These are phyloP conservation scores for Acacia pycnantha DNA, from an alignment of 331 rosid genomes.

Conservation along the genomic window DNA sequence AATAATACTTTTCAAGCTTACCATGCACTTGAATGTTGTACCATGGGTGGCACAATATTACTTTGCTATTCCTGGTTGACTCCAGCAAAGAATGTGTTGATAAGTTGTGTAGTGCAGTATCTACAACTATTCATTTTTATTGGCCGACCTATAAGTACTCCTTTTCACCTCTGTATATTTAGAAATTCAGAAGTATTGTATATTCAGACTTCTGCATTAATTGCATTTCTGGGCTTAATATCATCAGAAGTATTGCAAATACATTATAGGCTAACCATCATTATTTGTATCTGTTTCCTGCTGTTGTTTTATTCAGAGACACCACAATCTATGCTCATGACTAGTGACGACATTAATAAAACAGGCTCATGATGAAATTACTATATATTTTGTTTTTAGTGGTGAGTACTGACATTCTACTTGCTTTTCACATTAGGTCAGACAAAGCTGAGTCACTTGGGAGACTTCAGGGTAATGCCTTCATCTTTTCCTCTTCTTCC, in stretches of 20 bases:
- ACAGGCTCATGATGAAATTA: not conserved
- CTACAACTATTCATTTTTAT: not conserved
- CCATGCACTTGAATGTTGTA: not conserved
- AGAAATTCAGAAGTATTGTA: not conserved
- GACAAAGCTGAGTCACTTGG: constrained; percentile 30
- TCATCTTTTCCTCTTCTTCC: constrained; percentile 52
- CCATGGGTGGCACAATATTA: not conserved
- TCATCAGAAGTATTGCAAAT: not conserved
- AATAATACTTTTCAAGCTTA: not conserved
- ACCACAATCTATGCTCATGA: constrained; percentile 1
- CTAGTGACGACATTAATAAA: constrained; percentile 3
- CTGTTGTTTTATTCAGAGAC: constrained; percentile 21
- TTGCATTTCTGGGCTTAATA: constrained; percentile 20
- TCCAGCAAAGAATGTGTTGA: not conserved
- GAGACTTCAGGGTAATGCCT: constrained; percentile 39
- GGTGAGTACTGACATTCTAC: constrained; percentile 13
- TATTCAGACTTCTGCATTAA: not conserved
- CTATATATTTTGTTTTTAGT: not conserved
- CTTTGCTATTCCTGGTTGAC: not conserved
- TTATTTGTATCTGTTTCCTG: constrained; percentile 6
- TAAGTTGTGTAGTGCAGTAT: not conserved
- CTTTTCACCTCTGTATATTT: not conserved
- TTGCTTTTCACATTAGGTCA: constrained; percentile 32
- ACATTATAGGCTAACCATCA: not conserved
- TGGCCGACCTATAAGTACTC: not conserved